A percentile compares a stretch with the other conserved stretches of the same genome.
phyloP scores from a whole-genome alignment of 768 basidiomycete genomes.

The Termitomyces sp. region DNA sequence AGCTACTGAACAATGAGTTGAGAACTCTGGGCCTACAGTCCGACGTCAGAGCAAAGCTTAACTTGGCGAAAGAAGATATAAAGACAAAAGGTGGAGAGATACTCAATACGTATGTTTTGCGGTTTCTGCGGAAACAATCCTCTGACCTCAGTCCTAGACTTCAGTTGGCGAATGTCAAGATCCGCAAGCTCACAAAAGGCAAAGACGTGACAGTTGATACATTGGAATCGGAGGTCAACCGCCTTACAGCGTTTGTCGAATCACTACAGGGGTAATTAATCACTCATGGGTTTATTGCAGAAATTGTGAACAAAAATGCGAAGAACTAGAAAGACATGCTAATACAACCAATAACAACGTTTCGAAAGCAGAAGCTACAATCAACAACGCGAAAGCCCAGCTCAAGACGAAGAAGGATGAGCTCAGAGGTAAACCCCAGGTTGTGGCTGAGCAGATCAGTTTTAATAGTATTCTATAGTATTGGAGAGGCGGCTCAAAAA shows the following conservation, averaged over 20 bases:
- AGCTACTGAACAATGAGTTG: conserved; percentile 66
- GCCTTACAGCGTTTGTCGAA: conserved; percentile 46
- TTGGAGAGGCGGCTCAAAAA: conserved; percentile 40
- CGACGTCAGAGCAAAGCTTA: conserved; percentile 72
- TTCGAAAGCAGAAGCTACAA: conserved; percentile 56
- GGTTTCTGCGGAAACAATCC: background rate
- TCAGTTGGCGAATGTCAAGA: conserved; percentile 52
- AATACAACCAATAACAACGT: conserved; percentile 47
- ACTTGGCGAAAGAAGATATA: conserved; percentile 65
- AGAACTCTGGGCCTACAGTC: conserved; percentile 70
- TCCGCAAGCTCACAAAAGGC: conserved; percentile 54
- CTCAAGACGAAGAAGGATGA: conserved; percentile 59
- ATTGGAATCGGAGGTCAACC: conserved; percentile 72
- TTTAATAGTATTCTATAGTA: conserved; percentile 23
- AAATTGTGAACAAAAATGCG: conserved; percentile 60
- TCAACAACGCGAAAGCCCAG: conserved; percentile 56
- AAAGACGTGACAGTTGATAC: conserved; percentile 50
- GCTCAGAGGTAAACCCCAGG: conserved; percentile 43
- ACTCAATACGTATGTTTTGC: conserved; percentile 51
- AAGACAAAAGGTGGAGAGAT: conserved; percentile 62
- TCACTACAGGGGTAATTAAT: background rate
- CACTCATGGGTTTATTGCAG: conserved; percentile 29
- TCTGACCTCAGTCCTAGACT: conserved; percentile 40
- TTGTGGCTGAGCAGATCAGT: background rate
- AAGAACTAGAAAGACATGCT: conserved; percentile 37